phyloP scores from a whole-genome alignment of 2,329 filamentous ascomycete genomes.

The Periconia sp. region DNA sequence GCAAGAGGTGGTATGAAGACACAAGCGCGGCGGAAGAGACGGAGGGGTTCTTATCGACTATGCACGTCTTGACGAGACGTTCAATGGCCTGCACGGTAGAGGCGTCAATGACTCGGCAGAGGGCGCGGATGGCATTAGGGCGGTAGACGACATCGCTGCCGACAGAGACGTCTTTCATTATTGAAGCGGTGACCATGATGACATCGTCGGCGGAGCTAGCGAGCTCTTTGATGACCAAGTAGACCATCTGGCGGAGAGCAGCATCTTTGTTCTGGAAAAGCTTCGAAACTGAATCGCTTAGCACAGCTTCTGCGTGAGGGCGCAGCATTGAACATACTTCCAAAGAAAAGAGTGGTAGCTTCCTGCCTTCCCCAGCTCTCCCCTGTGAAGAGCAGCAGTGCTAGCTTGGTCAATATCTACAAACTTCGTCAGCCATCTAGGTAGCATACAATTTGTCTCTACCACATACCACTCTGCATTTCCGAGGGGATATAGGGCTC shows the following conservation, averaged over 20 bases:
- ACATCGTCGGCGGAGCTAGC: constrained; percentile 96
- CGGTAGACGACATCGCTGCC: constrained; percentile 84
- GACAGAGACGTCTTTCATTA: constrained; percentile 99
- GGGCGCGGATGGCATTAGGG: constrained; percentile 91
- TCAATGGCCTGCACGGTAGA: constrained; percentile 98
- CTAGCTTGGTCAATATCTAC: constrained; percentile 83
- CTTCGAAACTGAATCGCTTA: constrained; percentile 68
- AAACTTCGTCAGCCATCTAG: constrained; percentile 5
- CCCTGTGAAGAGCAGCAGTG: constrained; percentile 92
- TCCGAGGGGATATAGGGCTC: constrained; percentile 93
- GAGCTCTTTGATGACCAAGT: constrained; percentile 97
- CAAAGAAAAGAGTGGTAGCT: constrained; percentile 97
- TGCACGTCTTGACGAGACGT: constrained; percentile 97
- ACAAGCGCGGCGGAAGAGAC: constrained; percentile 95
- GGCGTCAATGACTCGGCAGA: constrained; percentile 94
- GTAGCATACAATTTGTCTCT: background rate
- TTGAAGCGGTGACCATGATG: constrained; percentile 99
- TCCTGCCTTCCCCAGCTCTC: constrained; percentile 97
- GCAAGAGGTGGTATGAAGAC: constrained; percentile 96
- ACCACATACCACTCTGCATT: constrained; percentile 82
- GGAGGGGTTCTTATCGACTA: constrained; percentile 98
- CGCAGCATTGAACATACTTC: constrained; percentile 60
- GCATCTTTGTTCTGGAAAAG: constrained; percentile 99
- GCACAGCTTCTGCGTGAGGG: background rate
- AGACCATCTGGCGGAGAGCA: constrained; percentile 97